These are phyloP conservation scores for Myochromella boudieri DNA, from an alignment of 768 basidiomycete species.

Conservation along the genomic window DNA sequence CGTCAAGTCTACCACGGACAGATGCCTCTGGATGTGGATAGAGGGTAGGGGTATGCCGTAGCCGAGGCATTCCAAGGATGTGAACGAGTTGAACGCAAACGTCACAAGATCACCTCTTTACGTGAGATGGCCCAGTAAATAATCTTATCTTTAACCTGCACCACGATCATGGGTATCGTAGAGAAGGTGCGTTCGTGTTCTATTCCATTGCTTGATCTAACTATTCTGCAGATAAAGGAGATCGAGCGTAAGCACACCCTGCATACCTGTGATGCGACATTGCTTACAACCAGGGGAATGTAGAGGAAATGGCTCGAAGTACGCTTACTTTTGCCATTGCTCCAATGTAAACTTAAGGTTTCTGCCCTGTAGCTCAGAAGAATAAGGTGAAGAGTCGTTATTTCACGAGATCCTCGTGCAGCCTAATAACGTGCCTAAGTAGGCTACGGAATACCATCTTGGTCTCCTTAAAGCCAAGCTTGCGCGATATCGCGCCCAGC, in stretches of 20 bases:
- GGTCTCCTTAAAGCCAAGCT: slow-evolving; percentile 93
- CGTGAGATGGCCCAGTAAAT: too few relatives aligned
- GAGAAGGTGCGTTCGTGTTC: slow-evolving; percentile 74
- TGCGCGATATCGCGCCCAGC: slow-evolving; percentile 90
- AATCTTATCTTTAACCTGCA: slow-evolving; percentile 12
- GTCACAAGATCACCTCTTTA: slow-evolving; percentile 6
- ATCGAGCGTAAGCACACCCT: slow-evolving; percentile 76
- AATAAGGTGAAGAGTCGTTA: slow-evolving; percentile 67
- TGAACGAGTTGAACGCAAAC: slow-evolving; percentile 9
- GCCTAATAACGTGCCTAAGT: slow-evolving; percentile 22
- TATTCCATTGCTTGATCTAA: slow-evolving; percentile 1
- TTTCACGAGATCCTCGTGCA: neutral
- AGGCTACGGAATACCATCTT: slow-evolving; percentile 95
- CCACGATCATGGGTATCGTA: slow-evolving; percentile 78
- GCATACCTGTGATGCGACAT: neutral
- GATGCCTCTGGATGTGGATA: slow-evolving; percentile 58
- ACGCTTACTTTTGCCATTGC: too few relatives aligned
- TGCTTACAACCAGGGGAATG: neutral
- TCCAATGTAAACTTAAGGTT: too few relatives aligned
- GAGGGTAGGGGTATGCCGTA: slow-evolving; percentile 66
- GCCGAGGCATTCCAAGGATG: slow-evolving; percentile 31
- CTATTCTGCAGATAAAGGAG: slow-evolving; percentile 73
- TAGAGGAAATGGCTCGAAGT: slow-evolving; percentile 99
- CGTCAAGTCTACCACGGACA: slow-evolving; percentile 42
- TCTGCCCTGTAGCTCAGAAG: slow-evolving; percentile 92